Evolutionary conservation across 2,329 filamentous ascomycete genomes (phyloP).

Genomic region (Pseudogymnoascus pannorum): DNA sequence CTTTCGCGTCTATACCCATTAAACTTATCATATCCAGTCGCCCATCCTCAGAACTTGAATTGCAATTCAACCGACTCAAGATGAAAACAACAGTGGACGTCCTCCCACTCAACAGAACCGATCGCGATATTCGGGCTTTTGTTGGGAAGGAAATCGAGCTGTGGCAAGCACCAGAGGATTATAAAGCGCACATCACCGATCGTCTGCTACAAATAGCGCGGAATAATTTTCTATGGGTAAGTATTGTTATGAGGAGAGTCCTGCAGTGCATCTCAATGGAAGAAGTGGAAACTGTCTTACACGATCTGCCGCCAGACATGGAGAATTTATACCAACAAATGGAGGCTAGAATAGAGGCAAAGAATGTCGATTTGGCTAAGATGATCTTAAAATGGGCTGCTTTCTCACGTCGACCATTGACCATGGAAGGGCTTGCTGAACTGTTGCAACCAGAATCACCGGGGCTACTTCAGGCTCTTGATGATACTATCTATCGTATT

Average conservation of each 20-base stretch:
- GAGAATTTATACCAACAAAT: slow-evolving; percentile 26
- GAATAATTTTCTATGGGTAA: slow-evolving; percentile 13
- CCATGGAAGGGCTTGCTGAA: slow-evolving; percentile 22
- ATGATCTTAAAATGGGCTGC: slow-evolving; percentile 23
- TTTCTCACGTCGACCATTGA: slow-evolving; percentile 22
- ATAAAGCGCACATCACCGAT: neutral
- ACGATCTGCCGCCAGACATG: slow-evolving; percentile 25
- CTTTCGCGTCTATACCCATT: neutral
- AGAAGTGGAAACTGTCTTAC: slow-evolving; percentile 15
- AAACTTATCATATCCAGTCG: slow-evolving; percentile 7
- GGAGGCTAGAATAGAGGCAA: slow-evolving; percentile 16
- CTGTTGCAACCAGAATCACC: slow-evolving; percentile 21
- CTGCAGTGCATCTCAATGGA: slow-evolving; percentile 5
- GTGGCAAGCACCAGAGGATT: neutral
- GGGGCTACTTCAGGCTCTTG: slow-evolving; percentile 17
- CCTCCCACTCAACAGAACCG: neutral
- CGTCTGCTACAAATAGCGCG: neutral
- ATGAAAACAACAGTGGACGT: neutral
- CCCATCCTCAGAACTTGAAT: neutral
- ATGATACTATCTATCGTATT: slow-evolving; percentile 20
- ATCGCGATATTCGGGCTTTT: slow-evolving; percentile 8
- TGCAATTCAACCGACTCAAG: neutral
- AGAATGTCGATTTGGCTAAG: slow-evolving; percentile 15
- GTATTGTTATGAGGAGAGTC: slow-evolving; percentile 1
- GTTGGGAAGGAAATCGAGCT: neutral